phyloP scores from a whole-genome alignment of 345 rosid genomes.

The Rhodamnia argentea region DNA sequence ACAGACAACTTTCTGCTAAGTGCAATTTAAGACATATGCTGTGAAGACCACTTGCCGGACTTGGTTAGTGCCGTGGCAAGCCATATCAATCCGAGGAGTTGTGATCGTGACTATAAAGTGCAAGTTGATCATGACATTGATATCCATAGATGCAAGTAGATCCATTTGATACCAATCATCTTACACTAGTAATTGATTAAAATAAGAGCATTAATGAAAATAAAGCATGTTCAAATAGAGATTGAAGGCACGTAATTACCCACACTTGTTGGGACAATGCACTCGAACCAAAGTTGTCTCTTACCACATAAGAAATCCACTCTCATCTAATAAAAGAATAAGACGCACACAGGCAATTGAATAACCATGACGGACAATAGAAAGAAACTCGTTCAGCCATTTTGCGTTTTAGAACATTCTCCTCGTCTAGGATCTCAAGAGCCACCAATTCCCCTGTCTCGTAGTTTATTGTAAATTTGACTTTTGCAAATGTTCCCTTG shows the following conservation, averaged over 20 bases:
- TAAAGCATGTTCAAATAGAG: background rate
- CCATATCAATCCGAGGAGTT: no score
- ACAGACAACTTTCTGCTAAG: no score
- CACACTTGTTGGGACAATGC: conserved; percentile 92
- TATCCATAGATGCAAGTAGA: no score
- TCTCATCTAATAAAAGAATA: background rate
- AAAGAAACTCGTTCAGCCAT: conserved; percentile 81
- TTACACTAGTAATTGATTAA: background rate
- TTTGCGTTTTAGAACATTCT: conserved; percentile 88
- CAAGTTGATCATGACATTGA: no score
- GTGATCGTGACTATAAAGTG: no score
- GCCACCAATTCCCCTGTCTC: conserved; percentile 79
- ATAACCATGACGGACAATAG: background rate
- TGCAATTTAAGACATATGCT: no score
- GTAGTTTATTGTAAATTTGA: conserved; percentile 83
- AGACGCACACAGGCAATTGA: background rate
- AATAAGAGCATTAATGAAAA: background rate
- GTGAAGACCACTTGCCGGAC: no score
- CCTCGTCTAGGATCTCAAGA: conserved; percentile 44
- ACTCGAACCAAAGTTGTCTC: conserved; percentile 70
- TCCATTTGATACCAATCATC: no score
- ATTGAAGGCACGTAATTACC: conserved; percentile 32
- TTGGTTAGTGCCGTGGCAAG: no score
- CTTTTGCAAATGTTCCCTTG: conserved; percentile 94
- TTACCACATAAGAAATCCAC: background rate